These are phyloP conservation scores for Zalaria obscura DNA, from an alignment of 2,329 filamentous ascomycete genomes.

Conservation along the genomic window DNA sequence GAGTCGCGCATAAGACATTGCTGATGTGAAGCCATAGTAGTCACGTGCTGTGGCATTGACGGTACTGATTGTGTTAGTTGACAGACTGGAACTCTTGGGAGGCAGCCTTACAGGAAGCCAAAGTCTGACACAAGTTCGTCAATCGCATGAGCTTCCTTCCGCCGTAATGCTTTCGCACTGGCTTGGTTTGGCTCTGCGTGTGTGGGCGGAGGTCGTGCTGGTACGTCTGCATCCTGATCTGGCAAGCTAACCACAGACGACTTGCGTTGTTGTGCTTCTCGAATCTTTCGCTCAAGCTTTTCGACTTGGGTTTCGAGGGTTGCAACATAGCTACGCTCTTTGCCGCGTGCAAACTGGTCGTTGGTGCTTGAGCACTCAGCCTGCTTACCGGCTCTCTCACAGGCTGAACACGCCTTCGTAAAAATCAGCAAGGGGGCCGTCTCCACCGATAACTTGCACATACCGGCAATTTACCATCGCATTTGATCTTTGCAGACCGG, in stretches of 20 bases:
- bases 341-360: constrained; percentile 88
- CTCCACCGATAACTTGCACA: not conserved
- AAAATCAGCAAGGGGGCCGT: not conserved
- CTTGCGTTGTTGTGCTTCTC: constrained; percentile 50
- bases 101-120: constrained; percentile 58
- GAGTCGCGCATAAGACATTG: constrained; percentile 84
- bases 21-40: constrained; percentile 75
- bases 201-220: not conserved
- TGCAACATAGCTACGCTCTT: constrained; percentile 92
- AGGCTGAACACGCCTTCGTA: constrained; percentile 65
- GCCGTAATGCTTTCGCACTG: constrained; percentile 27
- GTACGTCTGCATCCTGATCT: constrained; percentile 25
- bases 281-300: constrained; percentile 65
- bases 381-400: constrained; percentile 77
- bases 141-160: constrained; percentile 68
- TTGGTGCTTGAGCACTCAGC: constrained; percentile 86
- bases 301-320: constrained; percentile 87
- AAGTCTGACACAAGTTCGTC: constrained; percentile 90
- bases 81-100: not conserved
- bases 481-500: constrained; percentile 91
- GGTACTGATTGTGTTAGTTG: constrained; percentile 39
- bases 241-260: constrained; percentile 56
- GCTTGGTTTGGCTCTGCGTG: not conserved
- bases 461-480: constrained; percentile 77
- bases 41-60: constrained; percentile 91